Evolutionary conservation across 768 basidiomycete species (phyloP), one percentile per base, ranked within the genome.

Genomic region (Phanerochaete sordida): DNA sequence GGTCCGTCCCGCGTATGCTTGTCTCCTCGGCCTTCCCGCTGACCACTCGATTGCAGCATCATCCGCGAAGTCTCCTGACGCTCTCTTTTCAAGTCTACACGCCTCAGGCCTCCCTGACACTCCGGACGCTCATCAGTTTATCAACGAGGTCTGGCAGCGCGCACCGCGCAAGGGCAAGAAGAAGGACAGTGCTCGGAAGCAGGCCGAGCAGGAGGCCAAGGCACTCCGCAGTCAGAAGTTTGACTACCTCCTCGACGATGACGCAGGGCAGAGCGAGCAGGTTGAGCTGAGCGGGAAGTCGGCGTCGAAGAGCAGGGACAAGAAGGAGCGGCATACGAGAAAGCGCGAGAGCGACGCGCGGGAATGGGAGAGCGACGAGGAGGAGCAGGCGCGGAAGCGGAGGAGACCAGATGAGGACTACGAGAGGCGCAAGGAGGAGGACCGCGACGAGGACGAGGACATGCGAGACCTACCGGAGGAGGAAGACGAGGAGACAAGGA

Each of bases 281-380:
- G 66, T 65, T 31, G 75, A 79, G 57, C 63, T 72, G 11, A 65
- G 77, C 62, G 69, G 64, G 56, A 72, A 69, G 64, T 68, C 67
- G 51, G 62, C 61, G 58, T 66, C 62, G 70, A 72, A 60, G 74
- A 78, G 76, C 62, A 80, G 80, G 64, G 84, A 84, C 59, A 75
- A 77, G 57, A 77, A 76, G 66, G 87, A 89, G 37, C 80, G 85
- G 58, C 84, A 86, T 62, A 78, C 83, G 39, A 80, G 94, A 64
- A 95, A 95, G 72, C 79, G 93, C 51, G 93, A 95, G 30, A 82
- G 85, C 59, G 90, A 91, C 62, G 83, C 77, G 23, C 87, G 85
- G 57, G 89, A 92, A 60, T 95, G 95, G 93, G 90, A 93, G 72
- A 93, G 91, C 65, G 94, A 93, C 62, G 93, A 92, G 61, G 93